A percentile compares a stretch with the other conserved stretches of the same genome.
Conservation (phyloP, 2,329 filamentous ascomycete species). For the Rugonectria rugulosa region DNA sequence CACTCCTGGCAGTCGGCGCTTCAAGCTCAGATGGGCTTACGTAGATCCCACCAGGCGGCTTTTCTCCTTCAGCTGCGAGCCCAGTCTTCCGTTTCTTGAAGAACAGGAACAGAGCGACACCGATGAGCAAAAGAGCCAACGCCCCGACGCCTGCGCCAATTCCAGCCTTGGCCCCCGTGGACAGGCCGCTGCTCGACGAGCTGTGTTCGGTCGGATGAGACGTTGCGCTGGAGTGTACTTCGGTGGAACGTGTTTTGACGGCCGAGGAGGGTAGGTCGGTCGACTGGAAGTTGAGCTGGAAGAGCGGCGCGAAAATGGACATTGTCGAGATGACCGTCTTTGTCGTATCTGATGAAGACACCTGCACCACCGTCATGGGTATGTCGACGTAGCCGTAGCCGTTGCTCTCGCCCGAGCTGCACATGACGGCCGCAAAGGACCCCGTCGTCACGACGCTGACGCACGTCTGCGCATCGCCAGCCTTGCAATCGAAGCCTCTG, state of each 20-base stretch:
- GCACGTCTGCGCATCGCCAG: slow-evolving; percentile 19
- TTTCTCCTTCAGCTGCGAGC: not conserved
- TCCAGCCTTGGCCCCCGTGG: slow-evolving; percentile 27
- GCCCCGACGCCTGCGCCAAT: slow-evolving; percentile 22
- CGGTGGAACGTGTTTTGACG: slow-evolving; percentile 10
- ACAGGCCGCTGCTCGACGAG: slow-evolving; percentile 14
- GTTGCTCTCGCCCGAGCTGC: slow-evolving; percentile 28
- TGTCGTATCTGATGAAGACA: slow-evolving; percentile 4
- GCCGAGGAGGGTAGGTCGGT: slow-evolving; percentile 31
- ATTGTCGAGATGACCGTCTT: slow-evolving; percentile 16
- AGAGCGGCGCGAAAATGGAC: slow-evolving; percentile 38
- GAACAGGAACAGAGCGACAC: slow-evolving; percentile 1
- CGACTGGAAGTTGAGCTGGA: slow-evolving; percentile 40
- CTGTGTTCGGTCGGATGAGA: not conserved
- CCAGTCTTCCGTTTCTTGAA: not conserved
- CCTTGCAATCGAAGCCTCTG: slow-evolving; percentile 17
- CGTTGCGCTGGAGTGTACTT: not conserved
- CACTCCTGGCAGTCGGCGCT: not conserved
- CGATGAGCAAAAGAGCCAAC: slow-evolving; percentile 18
- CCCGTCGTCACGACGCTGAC: slow-evolving; percentile 20
- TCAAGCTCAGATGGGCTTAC: not conserved
- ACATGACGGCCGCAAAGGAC: slow-evolving; percentile 31
- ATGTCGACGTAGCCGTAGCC: slow-evolving; percentile 24
- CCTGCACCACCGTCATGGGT: slow-evolving; percentile 15
- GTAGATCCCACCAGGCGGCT: not conserved